Evolutionary conservation across 106 monocot genomes (phyloP), one percentile per base, ranked within the genome.

Genomic region (Gastrodia elata): DNA sequence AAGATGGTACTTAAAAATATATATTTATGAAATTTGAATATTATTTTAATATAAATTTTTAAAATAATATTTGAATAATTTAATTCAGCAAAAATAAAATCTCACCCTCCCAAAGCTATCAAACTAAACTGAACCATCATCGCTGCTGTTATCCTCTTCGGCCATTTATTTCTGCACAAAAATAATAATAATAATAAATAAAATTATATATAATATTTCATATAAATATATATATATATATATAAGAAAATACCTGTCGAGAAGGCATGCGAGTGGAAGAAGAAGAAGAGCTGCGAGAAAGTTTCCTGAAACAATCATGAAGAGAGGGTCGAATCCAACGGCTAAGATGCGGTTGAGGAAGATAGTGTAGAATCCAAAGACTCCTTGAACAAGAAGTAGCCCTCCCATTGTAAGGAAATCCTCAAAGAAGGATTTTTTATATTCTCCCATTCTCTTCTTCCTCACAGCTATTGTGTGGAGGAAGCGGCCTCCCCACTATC

Each of bases 81-180:
- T 55, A 28, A 71, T 20, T 8, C 25, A 49, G 24, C 13, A 10
- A 49, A 69, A 41, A 30, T 59, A 39, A 48, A 10, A 57, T 32
- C 74, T 74, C 70, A 89, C 89, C 89, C 89, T 79, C 81, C 78
- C 2, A 84, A 20, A 37, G 81, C 70, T 10, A 75, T 43, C 52
- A 64, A 4, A 38, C 77, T 58, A 38, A 89, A 64, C 32, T 86
- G 86, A 39, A 64, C 70, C 57, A 84, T 38, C 64, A 84, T 46
- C 25, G 33, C 2, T 0, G 75, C 64, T n/a, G 65, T 79, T 5
- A 86, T 28, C 76, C 33, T 82, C 18, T 2, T 14, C 8, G 83
- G 83, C 89, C 89, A 89, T 43, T 84, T 89, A 68, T 86, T 89
- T 81, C 89, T 89, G 74, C 72, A 78, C 28, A 11, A 7, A 10